A percentile compares a stretch with the other conserved stretches of the same genome.
These are phyloP conservation scores for Cladosporium sphaerospermum DNA, from an alignment of 2,329 filamentous ascomycete species.

Conservation along the genomic window DNA sequence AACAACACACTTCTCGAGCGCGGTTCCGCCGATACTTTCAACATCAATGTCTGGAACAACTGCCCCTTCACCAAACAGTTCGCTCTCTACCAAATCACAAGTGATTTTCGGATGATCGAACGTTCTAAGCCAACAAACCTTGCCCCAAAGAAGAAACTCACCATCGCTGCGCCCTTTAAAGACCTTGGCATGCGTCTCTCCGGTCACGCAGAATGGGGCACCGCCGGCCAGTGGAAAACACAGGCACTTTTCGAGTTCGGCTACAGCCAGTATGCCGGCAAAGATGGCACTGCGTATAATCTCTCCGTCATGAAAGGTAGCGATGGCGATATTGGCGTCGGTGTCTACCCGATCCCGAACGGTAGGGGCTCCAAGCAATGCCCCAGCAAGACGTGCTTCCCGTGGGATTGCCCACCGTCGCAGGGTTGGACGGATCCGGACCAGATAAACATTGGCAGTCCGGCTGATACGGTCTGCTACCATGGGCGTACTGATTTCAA, in stretches of 20 bases:
- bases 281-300: slow-evolving; percentile 15
- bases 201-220: slow-evolving; percentile 23
- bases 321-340: slow-evolving; percentile 21
- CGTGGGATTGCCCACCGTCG: slow-evolving; percentile 16
- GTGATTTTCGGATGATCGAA: slow-evolving; percentile 20
- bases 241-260: slow-evolving; percentile 28
- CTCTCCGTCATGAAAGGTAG: slow-evolving; percentile 23
- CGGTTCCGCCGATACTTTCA: slow-evolving; percentile 19
- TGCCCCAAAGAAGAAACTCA: slow-evolving; percentile 11
- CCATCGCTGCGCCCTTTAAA: slow-evolving; percentile 20
- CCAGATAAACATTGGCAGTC: slow-evolving; percentile 19
- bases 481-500: slow-evolving; percentile 24
- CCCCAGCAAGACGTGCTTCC: slow-evolving; percentile 22
- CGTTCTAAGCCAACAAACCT: slow-evolving; percentile 18
- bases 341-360: slow-evolving; percentile 16
- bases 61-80: slow-evolving; percentile 22
- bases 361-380: slow-evolving; percentile 18
- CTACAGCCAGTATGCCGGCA: slow-evolving; percentile 20
- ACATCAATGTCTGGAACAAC: slow-evolving; percentile 24
- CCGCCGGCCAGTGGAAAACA: slow-evolving; percentile 20
- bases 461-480: slow-evolving; percentile 29
- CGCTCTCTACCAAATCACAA: slow-evolving; percentile 24
- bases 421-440: slow-evolving; percentile 25
- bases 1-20: slow-evolving; percentile 9
- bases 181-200: slow-evolving; percentile 25